phyloP scores from a whole-genome alignment of 345 rosid species.

The Odontarrhena argentea region DNA sequence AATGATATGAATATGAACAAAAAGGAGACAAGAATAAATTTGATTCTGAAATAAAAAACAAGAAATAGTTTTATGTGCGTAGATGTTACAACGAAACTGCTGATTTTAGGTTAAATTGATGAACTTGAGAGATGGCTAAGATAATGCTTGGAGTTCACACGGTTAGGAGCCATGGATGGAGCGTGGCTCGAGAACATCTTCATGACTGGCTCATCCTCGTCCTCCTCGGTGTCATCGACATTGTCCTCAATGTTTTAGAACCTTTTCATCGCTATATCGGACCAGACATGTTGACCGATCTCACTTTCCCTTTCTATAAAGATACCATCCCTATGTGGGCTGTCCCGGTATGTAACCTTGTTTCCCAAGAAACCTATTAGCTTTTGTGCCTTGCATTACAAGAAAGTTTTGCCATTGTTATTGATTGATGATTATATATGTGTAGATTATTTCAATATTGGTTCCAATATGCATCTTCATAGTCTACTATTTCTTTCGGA shows the following conservation, averaged over 20 bases:
- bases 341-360: constrained; percentile 50
- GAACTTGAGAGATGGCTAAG: constrained; percentile 44
- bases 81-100: background rate
- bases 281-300: constrained; percentile 60
- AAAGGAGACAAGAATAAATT: constrained; percentile 3
- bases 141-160: constrained; percentile 49
- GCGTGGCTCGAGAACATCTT: constrained; percentile 46
- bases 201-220: constrained; percentile 60
- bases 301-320: constrained; percentile 54
- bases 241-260: constrained; percentile 48
- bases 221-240: constrained; percentile 50
- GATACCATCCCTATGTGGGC: constrained; percentile 68
- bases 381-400: constrained; percentile 6
- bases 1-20: background rate
- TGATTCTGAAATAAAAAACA: background rate
- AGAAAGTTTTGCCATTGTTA: background rate
- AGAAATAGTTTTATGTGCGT: background rate
- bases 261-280: constrained; percentile 72
- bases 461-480: constrained; percentile 49
- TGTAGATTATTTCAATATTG: constrained; percentile 47
- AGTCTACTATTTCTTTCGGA: constrained; percentile 46
- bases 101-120: constrained; percentile 11
- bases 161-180: constrained; percentile 55
- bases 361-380: constrained; percentile 2
- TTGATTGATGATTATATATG: background rate